Conservation (phyloP, 192 early-diverging fungal species). For the Umbelopsis sp. region DNA sequence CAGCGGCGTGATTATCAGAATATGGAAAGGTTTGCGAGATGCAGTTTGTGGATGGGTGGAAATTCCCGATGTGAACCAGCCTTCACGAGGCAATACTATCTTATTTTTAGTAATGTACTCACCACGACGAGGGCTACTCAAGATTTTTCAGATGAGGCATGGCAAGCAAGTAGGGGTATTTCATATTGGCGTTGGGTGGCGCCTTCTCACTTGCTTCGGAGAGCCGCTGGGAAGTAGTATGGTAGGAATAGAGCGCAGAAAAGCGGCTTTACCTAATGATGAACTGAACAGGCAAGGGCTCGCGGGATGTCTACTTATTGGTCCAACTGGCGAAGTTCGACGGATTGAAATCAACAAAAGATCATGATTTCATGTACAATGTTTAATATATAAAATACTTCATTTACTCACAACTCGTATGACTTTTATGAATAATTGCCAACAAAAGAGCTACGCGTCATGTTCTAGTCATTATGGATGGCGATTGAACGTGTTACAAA, state of each 20-base stretch:
- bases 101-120: constrained; percentile 70
- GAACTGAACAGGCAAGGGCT: constrained; percentile 30
- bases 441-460: neutral
- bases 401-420: neutral
- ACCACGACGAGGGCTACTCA: constrained; percentile 61
- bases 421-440: neutral
- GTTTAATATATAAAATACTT: too few relatives aligned
- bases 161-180: constrained; percentile 60
- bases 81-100: constrained; percentile 1
- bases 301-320: constrained; percentile 54
- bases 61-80: constrained; percentile 23
- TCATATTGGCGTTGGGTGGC: constrained; percentile 62
- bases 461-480: neutral
- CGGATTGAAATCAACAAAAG: constrained; percentile 31
- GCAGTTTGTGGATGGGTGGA: constrained; percentile 75
- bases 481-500: neutral
- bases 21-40: constrained; percentile 75
- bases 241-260: constrained; percentile 27
- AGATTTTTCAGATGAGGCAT: constrained; percentile 65
- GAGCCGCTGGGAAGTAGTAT: constrained; percentile 46
- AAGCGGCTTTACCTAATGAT: neutral
- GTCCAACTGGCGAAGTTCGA: constrained; percentile 55
- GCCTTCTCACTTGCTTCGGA: constrained; percentile 49
- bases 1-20: constrained; percentile 64
- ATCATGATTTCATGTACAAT: neutral